Percentiles rank a stretch among this genome's conserved stretches.
phyloP scores from a whole-genome alignment of 345 rosid genomes.

The Eucalyptus polybractea region DNA sequence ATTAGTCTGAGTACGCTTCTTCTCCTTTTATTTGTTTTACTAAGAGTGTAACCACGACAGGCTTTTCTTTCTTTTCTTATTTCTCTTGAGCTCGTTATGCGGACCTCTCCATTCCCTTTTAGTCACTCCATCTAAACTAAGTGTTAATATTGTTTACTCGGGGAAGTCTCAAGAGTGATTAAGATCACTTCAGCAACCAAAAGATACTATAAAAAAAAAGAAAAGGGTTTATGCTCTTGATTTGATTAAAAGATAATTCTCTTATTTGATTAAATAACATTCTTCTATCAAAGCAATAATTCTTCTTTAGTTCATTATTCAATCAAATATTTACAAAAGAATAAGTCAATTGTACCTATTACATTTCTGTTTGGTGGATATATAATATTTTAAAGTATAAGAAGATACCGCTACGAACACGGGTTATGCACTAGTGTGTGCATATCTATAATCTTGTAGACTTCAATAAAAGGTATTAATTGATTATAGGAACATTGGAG shows the following conservation, averaged over 20 bases:
- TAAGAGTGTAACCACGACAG: background rate
- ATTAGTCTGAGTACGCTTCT: background rate
- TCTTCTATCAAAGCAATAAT: background rate
- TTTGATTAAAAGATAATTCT: background rate
- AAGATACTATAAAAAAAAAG: too few species aligned
- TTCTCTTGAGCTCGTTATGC: background rate
- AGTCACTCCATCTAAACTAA: background rate
- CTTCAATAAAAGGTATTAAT: background rate
- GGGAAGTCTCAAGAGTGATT: background rate
- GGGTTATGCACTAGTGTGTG: background rate
- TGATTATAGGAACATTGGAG: slow-evolving; percentile 22
- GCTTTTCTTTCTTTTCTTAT: background rate
- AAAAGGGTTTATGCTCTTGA: background rate
- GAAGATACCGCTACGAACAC: too few species aligned
- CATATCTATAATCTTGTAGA: background rate
- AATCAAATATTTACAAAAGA: too few species aligned
- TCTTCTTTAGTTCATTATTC: background rate
- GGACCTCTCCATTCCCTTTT: background rate
- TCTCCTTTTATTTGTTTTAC: too few species aligned
- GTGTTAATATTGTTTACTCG: background rate
- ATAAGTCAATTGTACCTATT: background rate
- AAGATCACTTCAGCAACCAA: background rate
- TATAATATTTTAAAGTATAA: too few species aligned
- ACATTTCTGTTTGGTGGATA: background rate
- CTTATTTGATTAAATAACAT: background rate